These are phyloP conservation scores for Neofusicoccum parvum DNA, from an alignment of 2,329 filamentous ascomycete genomes.

Conservation along the genomic window DNA sequence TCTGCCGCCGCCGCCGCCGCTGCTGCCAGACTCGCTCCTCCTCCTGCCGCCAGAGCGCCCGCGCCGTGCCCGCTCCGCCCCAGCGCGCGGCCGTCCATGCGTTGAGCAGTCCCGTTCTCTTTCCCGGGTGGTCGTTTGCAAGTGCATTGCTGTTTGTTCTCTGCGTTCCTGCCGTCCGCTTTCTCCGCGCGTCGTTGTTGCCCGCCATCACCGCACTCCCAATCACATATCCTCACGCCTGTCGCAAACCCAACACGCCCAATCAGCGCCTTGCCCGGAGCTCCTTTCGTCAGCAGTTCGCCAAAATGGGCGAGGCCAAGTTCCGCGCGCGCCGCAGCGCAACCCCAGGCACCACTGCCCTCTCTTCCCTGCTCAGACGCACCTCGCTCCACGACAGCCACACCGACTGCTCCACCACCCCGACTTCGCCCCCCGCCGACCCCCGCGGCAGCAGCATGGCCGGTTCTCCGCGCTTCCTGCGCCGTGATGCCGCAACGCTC, in stretches of 20 bases:
- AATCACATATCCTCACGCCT: constrained; percentile 9
- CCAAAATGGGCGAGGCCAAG: constrained; percentile 31
- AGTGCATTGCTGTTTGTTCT: constrained; percentile 7
- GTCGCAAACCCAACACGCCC: constrained; percentile 2
- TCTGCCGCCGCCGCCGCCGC: not conserved
- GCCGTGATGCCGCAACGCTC: constrained; percentile 1
- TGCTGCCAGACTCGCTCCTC: not conserved
- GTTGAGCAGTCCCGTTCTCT: not conserved
- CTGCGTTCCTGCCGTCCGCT: not conserved
- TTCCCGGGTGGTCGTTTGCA: constrained; percentile 8
- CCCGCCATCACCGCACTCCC: not conserved
- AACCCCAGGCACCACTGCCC: constrained; percentile 23
- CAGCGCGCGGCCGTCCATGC: not conserved
- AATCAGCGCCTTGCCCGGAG: not conserved
- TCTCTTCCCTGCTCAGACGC: constrained; percentile 26
- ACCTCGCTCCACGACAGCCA: constrained; percentile 22
- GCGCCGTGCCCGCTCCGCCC: not conserved
- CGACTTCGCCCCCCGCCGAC: constrained; percentile 25
- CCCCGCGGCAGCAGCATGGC: constrained; percentile 30
- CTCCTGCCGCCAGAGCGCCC: not conserved
- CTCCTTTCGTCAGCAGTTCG: constrained; percentile 8
- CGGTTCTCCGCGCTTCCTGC: constrained; percentile 5
- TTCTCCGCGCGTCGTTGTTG: not conserved
- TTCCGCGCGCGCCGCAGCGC: constrained; percentile 23
- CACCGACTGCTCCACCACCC: not conserved